phyloP scores from a whole-genome alignment of 2,329 filamentous ascomycete species.

The Botrytis byssoidea region DNA sequence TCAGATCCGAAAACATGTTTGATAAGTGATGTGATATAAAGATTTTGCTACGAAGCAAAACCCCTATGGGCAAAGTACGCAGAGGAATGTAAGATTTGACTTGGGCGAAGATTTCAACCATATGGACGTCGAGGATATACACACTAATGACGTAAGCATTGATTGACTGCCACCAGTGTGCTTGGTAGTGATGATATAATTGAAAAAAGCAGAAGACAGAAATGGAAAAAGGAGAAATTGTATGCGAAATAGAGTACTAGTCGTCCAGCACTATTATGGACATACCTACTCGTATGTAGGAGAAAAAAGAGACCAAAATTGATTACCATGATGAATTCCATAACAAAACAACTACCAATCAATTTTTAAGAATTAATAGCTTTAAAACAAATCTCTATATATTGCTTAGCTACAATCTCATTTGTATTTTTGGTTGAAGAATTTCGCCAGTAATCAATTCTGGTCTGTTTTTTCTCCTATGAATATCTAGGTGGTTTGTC shows the following conservation, averaged over 20 bases:
- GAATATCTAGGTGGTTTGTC: too few relatives aligned
- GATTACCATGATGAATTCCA: too few relatives aligned
- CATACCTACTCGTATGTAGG: too few relatives aligned
- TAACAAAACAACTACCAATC: too few relatives aligned
- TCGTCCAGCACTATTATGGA: too few relatives aligned
- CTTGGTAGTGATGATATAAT: not conserved
- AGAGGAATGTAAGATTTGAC: not conserved
- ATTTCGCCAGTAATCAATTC: too few relatives aligned
- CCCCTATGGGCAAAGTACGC: not conserved
- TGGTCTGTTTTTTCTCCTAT: too few relatives aligned
- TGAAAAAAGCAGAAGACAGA: not conserved
- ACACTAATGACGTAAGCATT: not conserved
- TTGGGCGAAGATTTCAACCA: not conserved
- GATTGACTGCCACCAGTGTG: not conserved
- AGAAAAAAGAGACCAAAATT: too few relatives aligned
- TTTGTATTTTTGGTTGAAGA: too few relatives aligned
- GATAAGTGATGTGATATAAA: not conserved
- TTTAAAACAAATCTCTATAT: rapidly evolving
- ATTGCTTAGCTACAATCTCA: too few relatives aligned
- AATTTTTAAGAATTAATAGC: too few relatives aligned
- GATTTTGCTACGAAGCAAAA: not conserved
- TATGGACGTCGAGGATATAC: not conserved
- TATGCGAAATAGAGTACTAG: not conserved
- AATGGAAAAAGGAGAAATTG: not conserved
- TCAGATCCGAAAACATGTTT: not conserved